Conservation (phyloP, 2,329 filamentous ascomycete species). For the Calonectria fujianensis region DNA sequence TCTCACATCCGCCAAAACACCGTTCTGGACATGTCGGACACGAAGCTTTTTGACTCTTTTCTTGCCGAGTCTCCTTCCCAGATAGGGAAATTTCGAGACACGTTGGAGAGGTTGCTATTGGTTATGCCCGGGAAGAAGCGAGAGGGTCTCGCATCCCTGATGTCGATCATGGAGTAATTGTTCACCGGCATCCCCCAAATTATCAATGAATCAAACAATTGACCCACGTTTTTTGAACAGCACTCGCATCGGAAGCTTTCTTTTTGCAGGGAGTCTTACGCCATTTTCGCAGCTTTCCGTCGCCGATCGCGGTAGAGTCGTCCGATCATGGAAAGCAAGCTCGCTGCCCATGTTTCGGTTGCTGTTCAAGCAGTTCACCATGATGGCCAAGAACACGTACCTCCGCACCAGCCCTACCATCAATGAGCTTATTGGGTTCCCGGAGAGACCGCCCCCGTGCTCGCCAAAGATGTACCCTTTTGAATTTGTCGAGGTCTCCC, state of each 20-base stretch:
- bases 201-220: background rate
- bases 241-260: conserved; percentile 3
- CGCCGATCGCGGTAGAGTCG: background rate
- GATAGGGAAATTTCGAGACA: conserved; percentile 21
- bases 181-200: too few relatives aligned
- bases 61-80: conserved; percentile 16
- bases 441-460: conserved; percentile 4
- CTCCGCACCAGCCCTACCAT: conserved; percentile 26
- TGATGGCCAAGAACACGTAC: conserved; percentile 32
- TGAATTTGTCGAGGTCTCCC: background rate
- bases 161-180: conserved; percentile 34
- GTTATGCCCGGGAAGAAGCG: background rate
- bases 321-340: conserved; percentile 31
- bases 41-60: conserved; percentile 2
- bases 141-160: conserved; percentile 18
- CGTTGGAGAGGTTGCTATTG: conserved; percentile 9
- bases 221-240: background rate
- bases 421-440: conserved; percentile 17
- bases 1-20: conserved; percentile 15
- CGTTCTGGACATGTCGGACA: background rate
- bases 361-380: conserved; percentile 33
- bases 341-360: conserved; percentile 17
- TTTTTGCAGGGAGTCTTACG: conserved; percentile 14
- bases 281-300: conserved; percentile 25
- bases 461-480: conserved; percentile 12